Evolutionary conservation across 2,329 filamentous ascomycete genomes (phyloP).

Genomic region (Pestalotiopsis sp.): DNA sequence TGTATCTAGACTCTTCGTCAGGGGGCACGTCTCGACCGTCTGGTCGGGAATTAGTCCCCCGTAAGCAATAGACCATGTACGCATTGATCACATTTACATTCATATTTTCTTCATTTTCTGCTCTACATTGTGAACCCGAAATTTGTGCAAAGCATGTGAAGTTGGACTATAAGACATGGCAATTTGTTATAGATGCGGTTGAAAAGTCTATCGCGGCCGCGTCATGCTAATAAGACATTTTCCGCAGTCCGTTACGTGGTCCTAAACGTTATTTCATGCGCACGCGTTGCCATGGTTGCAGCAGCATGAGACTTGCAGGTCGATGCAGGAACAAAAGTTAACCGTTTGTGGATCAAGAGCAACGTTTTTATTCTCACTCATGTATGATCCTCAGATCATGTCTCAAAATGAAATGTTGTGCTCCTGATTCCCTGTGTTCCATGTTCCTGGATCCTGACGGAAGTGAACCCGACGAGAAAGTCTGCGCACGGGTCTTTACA

Average conservation of each 20-base stretch:
- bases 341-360: background rate
- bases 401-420: background rate
- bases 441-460: background rate
- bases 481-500: background rate
- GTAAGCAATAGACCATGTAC: slow-evolving; percentile 7
- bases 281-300: background rate
- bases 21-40: background rate
- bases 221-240: background rate
- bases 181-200: background rate
- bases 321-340: background rate
- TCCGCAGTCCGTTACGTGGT: background rate
- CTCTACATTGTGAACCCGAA: background rate
- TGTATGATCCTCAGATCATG: background rate
- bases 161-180: background rate
- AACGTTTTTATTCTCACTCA: background rate
- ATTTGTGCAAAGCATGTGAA: background rate
- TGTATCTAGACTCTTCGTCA: slow-evolving; percentile 3
- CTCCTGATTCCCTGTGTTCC: background rate
- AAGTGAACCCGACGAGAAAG: background rate
- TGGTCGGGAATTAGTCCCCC: slow-evolving; percentile 7
- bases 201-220: background rate
- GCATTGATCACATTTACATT: slow-evolving; percentile 3
- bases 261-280: background rate
- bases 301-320: background rate
- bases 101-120: background rate